A percentile compares a stretch with the other conserved stretches of the same genome.
Evolutionary conservation across 805 yeast genomes (phyloP).

Genomic region (Lipomyces lipofer): DNA sequence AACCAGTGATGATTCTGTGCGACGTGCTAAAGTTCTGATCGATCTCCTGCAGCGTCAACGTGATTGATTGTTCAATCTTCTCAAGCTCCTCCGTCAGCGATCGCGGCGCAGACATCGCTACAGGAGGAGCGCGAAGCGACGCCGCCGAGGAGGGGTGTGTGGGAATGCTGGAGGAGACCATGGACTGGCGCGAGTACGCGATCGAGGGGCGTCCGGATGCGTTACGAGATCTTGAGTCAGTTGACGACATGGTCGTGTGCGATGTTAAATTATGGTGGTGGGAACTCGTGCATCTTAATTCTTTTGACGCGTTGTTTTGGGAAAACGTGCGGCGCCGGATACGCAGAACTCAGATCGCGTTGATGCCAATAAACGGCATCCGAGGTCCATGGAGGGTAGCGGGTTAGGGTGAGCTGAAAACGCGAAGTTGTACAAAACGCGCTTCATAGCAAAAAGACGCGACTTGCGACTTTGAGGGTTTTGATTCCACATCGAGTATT

Average conservation of each 20-base stretch:
- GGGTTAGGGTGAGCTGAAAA: too few relatives aligned
- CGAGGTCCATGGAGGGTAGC: too few relatives aligned
- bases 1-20: slow-evolving; percentile 65
- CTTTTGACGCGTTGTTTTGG: not conserved
- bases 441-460: too few relatives aligned
- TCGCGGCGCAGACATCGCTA: slow-evolving; percentile 9
- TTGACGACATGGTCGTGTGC: not conserved
- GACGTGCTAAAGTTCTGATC: slow-evolving; percentile 71
- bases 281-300: not conserved
- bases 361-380: not conserved
- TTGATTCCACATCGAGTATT: too few relatives aligned
- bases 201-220: slow-evolving; percentile 12
- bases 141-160: not conserved
- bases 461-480: too few relatives aligned
- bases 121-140: slow-evolving; percentile 6
- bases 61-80: slow-evolving; percentile 74
- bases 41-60: slow-evolving; percentile 72
- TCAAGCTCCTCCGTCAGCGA: slow-evolving; percentile 49
- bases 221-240: not conserved
- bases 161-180: not conserved
- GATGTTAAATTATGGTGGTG: slow-evolving; percentile 4
- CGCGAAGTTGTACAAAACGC: too few relatives aligned
- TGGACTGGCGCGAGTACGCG: slow-evolving; percentile 14
- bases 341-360: slow-evolving; percentile 2
- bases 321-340: slow-evolving; percentile 1